phyloP scores from a whole-genome alignment of 768 basidiomycete species.

The Agaricus blazei region DNA sequence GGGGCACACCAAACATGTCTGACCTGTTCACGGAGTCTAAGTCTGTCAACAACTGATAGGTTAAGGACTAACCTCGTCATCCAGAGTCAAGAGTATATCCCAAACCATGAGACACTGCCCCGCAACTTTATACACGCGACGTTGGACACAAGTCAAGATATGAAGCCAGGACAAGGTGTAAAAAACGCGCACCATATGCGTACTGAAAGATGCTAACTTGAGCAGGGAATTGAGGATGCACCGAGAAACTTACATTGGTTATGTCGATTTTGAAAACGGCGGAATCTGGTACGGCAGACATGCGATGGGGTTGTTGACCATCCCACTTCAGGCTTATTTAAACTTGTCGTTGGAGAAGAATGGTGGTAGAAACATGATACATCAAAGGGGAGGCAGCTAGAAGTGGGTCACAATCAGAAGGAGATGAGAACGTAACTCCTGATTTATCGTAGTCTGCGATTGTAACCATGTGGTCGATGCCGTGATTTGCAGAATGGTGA shows the following conservation, averaged over 20 bases:
- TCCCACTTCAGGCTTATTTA: no score
- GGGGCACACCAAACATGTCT: neutral
- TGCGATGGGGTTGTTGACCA: neutral
- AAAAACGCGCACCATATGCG: neutral
- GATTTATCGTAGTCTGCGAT: no score
- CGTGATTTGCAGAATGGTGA: neutral
- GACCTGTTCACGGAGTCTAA: neutral
- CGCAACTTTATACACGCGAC: neutral
- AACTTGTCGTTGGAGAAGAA: no score
- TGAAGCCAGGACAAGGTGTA: neutral
- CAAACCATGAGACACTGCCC: neutral
- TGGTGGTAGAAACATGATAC: no score
- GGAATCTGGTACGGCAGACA: neutral
- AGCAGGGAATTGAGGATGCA: neutral
- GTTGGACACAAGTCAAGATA: neutral
- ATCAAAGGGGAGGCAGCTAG: no score
- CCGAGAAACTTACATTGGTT: neutral
- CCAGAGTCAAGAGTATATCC: constrained; percentile 3
- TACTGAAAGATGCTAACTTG: neutral
- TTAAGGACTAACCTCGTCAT: neutral
- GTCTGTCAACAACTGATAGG: neutral
- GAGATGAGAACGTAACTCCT: no score
- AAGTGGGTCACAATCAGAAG: no score
- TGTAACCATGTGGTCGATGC: no score
- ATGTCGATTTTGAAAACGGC: neutral